Evolutionary conservation across 495 filamentous ascomycete species (phyloP), one percentile per base, ranked within the genome.

Genomic region (Aspergillus avenaceus): DNA sequence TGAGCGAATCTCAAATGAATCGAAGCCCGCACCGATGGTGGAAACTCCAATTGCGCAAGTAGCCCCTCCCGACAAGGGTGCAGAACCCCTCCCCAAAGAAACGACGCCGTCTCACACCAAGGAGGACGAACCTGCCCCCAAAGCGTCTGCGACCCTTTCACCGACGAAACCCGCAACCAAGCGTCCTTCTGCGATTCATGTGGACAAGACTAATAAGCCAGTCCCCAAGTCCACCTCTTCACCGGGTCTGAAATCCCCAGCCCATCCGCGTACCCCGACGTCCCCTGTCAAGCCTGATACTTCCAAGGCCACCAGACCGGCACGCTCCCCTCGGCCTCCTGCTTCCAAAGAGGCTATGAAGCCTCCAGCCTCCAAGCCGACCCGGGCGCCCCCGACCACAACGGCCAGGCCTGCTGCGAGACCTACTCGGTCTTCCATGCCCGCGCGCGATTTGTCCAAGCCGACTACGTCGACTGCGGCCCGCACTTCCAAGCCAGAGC

Each of bases 401-500:
- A 38, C 58, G n/a, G 16, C 49, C 12, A 70, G 64, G 45, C 18
- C 65, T 1, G 38, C 65, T 12, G 11, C 66, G n/a, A 57, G 68
- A 26, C 28, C 61, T 23, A 53, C 52, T 38, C 65, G 70, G 4
- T 56, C 71, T 27, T 59, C 63, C 16, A 68, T 67, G 5, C 63
- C 69, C 4, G 56, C 63, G 13, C 61, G 63, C 6, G 70, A 71
- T 13, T 26, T 43, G 26, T 37, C 56, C 13, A 71, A 67, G 52
- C 28, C 65, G 22, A 42, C 65, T 4, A 44, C 58, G 12, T 46
- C 59, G 34, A 56, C 24, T 32, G 43, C 46, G 4, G 27, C 64
- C 13, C 45, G 63, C 31, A 52, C 65, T 11, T 59, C 67, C 26
- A 88, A 86, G 58, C 74, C 83, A 18, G 78, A 75, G 56, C 63